Percentiles rank a stretch among this genome's conserved stretches.
phyloP scores from a whole-genome alignment of 2,329 filamentous ascomycete species.

The Arthrinium puccinioides region DNA sequence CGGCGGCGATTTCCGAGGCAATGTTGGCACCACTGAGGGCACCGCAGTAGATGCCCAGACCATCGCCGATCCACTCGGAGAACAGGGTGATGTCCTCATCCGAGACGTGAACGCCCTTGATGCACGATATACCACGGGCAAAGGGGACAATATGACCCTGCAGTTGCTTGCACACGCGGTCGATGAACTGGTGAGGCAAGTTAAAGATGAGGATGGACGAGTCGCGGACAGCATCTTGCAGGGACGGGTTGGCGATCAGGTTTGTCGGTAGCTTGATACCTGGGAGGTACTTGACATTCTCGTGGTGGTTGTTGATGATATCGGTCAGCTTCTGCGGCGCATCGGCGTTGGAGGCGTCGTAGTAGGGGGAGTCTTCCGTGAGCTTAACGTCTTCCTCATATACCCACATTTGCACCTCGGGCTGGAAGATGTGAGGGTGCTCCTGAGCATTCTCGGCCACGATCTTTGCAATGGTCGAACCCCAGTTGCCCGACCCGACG shows the following conservation, averaged over 20 bases:
- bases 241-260: slow-evolving; percentile 74
- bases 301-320: slow-evolving; percentile 86
- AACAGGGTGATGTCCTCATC: slow-evolving; percentile 83
- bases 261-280: slow-evolving; percentile 76
- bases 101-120: slow-evolving; percentile 93
- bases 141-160: slow-evolving; percentile 85
- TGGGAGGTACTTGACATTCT: slow-evolving; percentile 98
- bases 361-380: slow-evolving; percentile 64
- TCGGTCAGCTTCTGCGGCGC: slow-evolving; percentile 79
- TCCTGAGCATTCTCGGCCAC: slow-evolving; percentile 83
- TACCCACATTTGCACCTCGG: slow-evolving; percentile 97
- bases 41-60: slow-evolving; percentile 91
- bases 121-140: slow-evolving; percentile 90
- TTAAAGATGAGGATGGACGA: slow-evolving; percentile 94
- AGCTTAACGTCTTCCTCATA: slow-evolving; percentile 85
- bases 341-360: slow-evolving; percentile 54
- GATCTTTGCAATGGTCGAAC: slow-evolving; percentile 95
- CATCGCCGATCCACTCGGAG: slow-evolving; percentile 87
- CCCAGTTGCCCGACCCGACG: slow-evolving; percentile 96
- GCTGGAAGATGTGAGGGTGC: slow-evolving; percentile 75
- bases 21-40: slow-evolving; percentile 95
- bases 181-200: slow-evolving; percentile 92
- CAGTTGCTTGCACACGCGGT: slow-evolving; percentile 74
- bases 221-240: slow-evolving; percentile 72
- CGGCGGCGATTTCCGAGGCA: slow-evolving; percentile 84